A percentile compares a stretch with the other conserved stretches of the same genome.
Evolutionary conservation across 768 basidiomycete species (phyloP).

Genomic region (Tricholoma saponaceum): DNA sequence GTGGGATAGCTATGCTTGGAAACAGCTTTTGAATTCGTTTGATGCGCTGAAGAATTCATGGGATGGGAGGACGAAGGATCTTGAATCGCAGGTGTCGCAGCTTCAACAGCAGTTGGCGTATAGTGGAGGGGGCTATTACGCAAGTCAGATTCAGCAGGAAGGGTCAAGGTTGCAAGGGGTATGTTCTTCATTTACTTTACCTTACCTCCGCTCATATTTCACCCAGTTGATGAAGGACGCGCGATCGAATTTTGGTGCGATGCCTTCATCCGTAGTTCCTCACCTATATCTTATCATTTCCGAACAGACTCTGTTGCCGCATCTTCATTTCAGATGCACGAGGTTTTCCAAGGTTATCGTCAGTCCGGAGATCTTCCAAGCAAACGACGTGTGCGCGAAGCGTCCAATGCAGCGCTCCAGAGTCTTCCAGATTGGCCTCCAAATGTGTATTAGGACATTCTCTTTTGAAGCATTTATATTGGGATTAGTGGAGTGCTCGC

Average conservation of each 20-base stretch:
- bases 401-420: conserved; percentile 69
- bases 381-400: conserved; percentile 73
- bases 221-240: conserved; percentile 54
- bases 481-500: background rate
- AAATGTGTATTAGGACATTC: conserved; percentile 30
- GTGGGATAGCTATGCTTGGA: conserved; percentile 73
- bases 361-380: conserved; percentile 69
- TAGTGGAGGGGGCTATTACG: conserved; percentile 41
- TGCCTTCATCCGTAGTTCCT: background rate
- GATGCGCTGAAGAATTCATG: conserved; percentile 65
- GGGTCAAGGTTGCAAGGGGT: conserved; percentile 56
- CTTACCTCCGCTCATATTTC: conserved; percentile 3
- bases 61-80: conserved; percentile 54
- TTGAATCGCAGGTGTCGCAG: conserved; percentile 42
- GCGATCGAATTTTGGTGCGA: conserved; percentile 46
- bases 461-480: no score
- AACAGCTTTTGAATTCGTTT: conserved; percentile 58
- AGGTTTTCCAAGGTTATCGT: conserved; percentile 68
- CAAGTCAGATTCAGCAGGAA: conserved; percentile 50
- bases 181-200: conserved; percentile 20
- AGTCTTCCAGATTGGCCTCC: conserved; percentile 75
- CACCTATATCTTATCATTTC: background rate
- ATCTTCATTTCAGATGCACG: conserved; percentile 71
- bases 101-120: conserved; percentile 42
- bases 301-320: conserved; percentile 62